These are phyloP conservation scores for Cryphonectria parasitica DNA, from an alignment of 2,329 filamentous ascomycete genomes.

Conservation along the genomic window DNA sequence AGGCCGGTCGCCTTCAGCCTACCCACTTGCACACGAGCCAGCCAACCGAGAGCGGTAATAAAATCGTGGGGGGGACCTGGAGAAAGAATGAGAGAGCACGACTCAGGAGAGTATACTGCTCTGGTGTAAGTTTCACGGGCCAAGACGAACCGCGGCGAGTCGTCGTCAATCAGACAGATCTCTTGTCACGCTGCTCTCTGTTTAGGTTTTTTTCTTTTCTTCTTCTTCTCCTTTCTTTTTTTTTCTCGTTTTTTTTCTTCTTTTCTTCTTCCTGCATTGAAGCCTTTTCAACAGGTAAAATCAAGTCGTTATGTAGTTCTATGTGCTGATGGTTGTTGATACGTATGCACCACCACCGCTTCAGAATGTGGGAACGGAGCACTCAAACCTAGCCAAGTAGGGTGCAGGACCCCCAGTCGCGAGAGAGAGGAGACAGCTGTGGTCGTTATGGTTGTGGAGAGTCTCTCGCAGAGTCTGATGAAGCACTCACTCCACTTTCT, in stretches of 20 bases:
- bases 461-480: constrained; percentile 25
- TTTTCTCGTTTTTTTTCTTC: no score
- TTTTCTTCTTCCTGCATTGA: no score
- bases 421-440: constrained; percentile 10
- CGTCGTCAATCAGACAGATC: background rate
- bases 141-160: background rate
- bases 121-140: background rate
- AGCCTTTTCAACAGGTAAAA: background rate
- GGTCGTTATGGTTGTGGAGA: constrained; percentile 23
- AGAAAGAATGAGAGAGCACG: constrained; percentile 12
- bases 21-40: constrained; percentile 21
- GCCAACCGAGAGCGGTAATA: constrained; percentile 29
- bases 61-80: constrained; percentile 21
- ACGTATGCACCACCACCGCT: constrained; percentile 8
- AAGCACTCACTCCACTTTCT: constrained; percentile 23
- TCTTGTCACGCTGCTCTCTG: background rate
- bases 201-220: background rate
- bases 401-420: constrained; percentile 26
- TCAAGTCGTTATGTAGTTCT: background rate
- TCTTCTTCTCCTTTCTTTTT: background rate
- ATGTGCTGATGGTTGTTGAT: background rate
- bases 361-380: background rate
- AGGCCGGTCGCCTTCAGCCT: constrained; percentile 13
- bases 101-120: constrained; percentile 2
- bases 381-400: constrained; percentile 3